Evolutionary conservation across 2,329 filamentous ascomycete genomes (phyloP), one percentile per base, ranked within the genome.

Genomic region (Fusarium kyushuense): DNA sequence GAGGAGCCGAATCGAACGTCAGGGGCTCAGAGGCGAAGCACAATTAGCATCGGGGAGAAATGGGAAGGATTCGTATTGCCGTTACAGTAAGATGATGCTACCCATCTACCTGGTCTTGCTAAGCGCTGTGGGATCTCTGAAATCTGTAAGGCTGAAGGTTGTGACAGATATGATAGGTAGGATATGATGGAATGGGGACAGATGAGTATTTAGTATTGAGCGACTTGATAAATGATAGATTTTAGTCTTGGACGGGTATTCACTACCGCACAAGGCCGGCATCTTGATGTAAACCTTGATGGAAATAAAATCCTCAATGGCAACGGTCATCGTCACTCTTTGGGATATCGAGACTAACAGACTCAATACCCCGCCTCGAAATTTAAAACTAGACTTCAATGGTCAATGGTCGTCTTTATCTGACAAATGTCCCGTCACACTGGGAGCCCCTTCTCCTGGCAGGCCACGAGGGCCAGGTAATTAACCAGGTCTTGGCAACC

Each of bases 321-420:
- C 13, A 49, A 21, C 17, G n/a, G 13, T 23, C 17, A 25, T 61
- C 19, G 17, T 61, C 17, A n/a, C 35, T 14, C 46, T 42, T 21
- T n/a, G 17, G 29, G 30, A 17, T 43, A 12, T 36, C 23, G 25
- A 61, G 11, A 35, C 32, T 55, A 16, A 40, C n/a, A 47, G 21
- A 29, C 38, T 47, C 40, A 51, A 41, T 47, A 64, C 59, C 53
- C 59, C 53, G 53, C 61, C 53, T 58, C 46, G 63, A 64, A 63
- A 23, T 27, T 6, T 13, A 40, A 17, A 25, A 10, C 40, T 25
- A 42, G 14, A 23, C 23, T 42, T 42, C 21, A 42, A 25, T 42
- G 23, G 42, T 42, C 21, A 42, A 25, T 42, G 23, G 42, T 35
- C 21, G 29, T 43, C 38, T n/a, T 14, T 49, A 25, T 46, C 45